Evolutionary conservation across 192 early-diverging fungal genomes (phyloP).

Genomic region (Geranomyces variabilis): DNA sequence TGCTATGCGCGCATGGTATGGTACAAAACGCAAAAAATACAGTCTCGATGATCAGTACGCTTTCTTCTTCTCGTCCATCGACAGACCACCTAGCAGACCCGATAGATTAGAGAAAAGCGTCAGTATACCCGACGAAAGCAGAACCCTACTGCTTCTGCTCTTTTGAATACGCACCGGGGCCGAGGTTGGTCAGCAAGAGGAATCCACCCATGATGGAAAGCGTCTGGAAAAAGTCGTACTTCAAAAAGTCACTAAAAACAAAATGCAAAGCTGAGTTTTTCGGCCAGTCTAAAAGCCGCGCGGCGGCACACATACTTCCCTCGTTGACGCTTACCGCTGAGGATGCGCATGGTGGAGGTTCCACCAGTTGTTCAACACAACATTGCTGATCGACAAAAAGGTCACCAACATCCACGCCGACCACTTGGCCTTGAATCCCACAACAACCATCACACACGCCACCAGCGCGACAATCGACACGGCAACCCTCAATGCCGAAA

Average conservation of each 20-base stretch:
- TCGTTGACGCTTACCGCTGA: constrained; percentile 51
- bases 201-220: constrained; percentile 95
- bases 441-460: constrained; percentile 92
- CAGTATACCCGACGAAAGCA: background rate
- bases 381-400: constrained; percentile 86
- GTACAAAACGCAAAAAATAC: background rate
- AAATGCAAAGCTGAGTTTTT: constrained; percentile 26
- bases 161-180: constrained; percentile 45
- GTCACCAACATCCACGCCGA: constrained; percentile 92
- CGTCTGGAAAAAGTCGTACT: constrained; percentile 99
- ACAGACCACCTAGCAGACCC: constrained; percentile 72
- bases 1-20: too few relatives aligned
- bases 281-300: too few relatives aligned
- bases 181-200: constrained; percentile 88
- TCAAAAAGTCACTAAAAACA: constrained; percentile 77
- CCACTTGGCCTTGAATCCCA: constrained; percentile 98
- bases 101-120: background rate
- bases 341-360: constrained; percentile 75
- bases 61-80: constrained; percentile 98
- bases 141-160: background rate
- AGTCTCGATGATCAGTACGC: constrained; percentile 64
- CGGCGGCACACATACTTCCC: background rate
- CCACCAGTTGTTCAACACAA: constrained; percentile 98
- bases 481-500: constrained; percentile 68
- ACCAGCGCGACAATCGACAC: constrained; percentile 76